These are phyloP conservation scores for Talaromyces funiculosus DNA, from an alignment of 2,329 filamentous ascomycete genomes.

Conservation along the genomic window DNA sequence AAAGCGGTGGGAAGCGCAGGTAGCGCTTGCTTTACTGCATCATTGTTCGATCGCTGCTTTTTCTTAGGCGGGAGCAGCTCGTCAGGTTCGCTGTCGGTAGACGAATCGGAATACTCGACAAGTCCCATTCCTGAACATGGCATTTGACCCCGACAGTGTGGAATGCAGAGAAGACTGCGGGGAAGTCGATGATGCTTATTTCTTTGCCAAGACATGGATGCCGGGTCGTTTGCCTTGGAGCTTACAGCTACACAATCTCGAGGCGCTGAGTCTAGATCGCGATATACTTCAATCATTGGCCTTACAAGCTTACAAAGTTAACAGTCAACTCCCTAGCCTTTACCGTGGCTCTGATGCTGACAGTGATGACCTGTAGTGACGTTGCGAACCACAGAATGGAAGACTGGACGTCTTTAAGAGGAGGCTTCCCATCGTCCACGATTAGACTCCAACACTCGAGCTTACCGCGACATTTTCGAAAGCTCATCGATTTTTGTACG, in stretches of 20 bases:
- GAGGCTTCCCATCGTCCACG: background rate
- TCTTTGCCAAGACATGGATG: conserved; percentile 2
- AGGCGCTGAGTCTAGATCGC: background rate
- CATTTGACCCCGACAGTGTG: conserved; percentile 9
- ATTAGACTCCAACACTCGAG: background rate
- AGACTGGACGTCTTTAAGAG: background rate
- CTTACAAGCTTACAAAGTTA: background rate
- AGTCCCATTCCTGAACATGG: conserved; percentile 48
- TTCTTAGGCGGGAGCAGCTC: conserved; percentile 20
- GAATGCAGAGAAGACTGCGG: conserved; percentile 16
- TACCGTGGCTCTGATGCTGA: background rate
- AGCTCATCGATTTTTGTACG: background rate
- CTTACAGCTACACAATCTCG: background rate
- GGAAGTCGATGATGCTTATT: background rate
- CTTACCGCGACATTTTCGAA: background rate
- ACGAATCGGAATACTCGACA: conserved; percentile 57
- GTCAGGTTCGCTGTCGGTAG: conserved; percentile 31
- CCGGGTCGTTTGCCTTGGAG: background rate
- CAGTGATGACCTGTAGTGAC: background rate
- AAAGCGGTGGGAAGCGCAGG: conserved; percentile 76
- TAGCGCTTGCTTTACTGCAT: conserved; percentile 32
- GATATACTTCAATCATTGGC: background rate
- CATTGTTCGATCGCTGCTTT: conserved; percentile 17
- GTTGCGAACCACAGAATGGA: background rate
- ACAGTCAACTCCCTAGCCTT: background rate